Conservation (phyloP, 2,329 filamentous ascomycete genomes). For the Chaetomium olivaceum region DNA sequence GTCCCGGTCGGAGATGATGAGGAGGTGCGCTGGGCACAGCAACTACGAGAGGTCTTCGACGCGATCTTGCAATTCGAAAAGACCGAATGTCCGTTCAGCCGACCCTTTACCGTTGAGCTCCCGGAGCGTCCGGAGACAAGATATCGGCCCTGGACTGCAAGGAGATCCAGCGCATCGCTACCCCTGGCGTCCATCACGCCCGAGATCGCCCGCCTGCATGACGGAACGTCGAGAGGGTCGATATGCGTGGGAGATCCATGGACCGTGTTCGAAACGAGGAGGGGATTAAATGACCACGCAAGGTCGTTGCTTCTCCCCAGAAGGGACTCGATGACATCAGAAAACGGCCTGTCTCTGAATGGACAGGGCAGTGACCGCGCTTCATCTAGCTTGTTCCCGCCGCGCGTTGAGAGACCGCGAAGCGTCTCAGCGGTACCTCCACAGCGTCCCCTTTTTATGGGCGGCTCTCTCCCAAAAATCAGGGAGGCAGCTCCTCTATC, state of each 20-base stretch:
- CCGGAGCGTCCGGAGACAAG: slow-evolving; percentile 67
- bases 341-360: neutral
- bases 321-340: neutral
- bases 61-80: slow-evolving; percentile 82
- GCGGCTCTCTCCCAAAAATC: slow-evolving; percentile 39
- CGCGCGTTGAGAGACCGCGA: neutral
- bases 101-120: slow-evolving; percentile 72
- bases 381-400: neutral
- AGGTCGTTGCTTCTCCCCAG: slow-evolving; percentile 8
- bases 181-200: slow-evolving; percentile 35
- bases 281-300: slow-evolving; percentile 12
- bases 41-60: slow-evolving; percentile 68
- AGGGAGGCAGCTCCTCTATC: slow-evolving; percentile 29
- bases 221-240: slow-evolving; percentile 24
- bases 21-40: slow-evolving; percentile 63
- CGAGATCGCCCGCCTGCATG: slow-evolving; percentile 26
- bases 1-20: slow-evolving; percentile 66
- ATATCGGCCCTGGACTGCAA: slow-evolving; percentile 66
- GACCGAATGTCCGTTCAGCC: slow-evolving; percentile 81
- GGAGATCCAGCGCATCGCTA: slow-evolving; percentile 33
- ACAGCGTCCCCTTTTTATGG: slow-evolving; percentile 42
- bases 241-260: slow-evolving; percentile 23
- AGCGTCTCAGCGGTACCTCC: slow-evolving; percentile 19
- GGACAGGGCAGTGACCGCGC: neutral
- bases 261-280: neutral